Evolutionary conservation across 768 basidiomycete species (phyloP).

Genomic region (Phylloporus rhodoxanthus): DNA sequence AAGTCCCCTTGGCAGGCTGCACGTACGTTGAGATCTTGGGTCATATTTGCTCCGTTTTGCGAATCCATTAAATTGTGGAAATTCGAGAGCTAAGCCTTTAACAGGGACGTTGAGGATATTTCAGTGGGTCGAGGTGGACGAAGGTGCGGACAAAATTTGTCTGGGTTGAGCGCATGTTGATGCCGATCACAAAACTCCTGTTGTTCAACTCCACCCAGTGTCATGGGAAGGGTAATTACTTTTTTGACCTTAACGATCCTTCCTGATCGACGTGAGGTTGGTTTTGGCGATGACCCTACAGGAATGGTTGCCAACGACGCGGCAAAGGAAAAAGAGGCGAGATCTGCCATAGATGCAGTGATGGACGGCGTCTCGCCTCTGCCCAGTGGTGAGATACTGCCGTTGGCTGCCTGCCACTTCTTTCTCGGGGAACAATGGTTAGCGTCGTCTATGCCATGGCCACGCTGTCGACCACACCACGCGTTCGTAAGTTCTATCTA

Average conservation of each 20-base stretch:
- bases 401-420: neutral
- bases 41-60: neutral
- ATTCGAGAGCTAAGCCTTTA: neutral
- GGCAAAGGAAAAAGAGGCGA: neutral
- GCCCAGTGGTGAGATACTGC: neutral
- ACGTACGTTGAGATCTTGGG: neutral
- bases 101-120: neutral
- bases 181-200: neutral
- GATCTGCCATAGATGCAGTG: conserved; percentile 2
- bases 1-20: neutral
- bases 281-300: neutral
- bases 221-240: neutral
- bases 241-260: conserved; percentile 1
- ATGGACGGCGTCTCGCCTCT: neutral
- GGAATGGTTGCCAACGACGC: neutral
- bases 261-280: conserved; percentile 1
- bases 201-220: neutral
- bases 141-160: neutral
- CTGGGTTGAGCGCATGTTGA: conserved; percentile 7
- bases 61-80: neutral
- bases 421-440: neutral
- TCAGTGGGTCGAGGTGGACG: neutral
- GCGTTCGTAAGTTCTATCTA: neutral
- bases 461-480: neutral
- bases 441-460: conserved; percentile 1